A percentile compares a stretch with the other conserved stretches of the same genome.
Conservation (phyloP, 805 yeast species). For the Cyberlindnera maritima region DNA sequence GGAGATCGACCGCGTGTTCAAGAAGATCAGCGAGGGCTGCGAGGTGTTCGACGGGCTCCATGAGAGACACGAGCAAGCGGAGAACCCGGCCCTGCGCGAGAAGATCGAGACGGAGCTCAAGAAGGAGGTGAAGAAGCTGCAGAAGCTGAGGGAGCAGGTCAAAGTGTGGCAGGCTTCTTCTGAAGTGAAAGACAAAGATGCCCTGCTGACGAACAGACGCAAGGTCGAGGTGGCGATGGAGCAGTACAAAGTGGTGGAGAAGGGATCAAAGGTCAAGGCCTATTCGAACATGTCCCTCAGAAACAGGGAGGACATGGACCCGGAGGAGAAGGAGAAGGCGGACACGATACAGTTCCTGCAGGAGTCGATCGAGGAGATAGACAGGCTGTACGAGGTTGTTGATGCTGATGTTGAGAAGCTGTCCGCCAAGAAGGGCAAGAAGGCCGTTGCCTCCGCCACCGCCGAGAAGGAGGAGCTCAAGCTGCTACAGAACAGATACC, state of each 20-base stretch:
- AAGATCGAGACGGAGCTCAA: conserved; percentile 88
- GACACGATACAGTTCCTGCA: conserved; percentile 71
- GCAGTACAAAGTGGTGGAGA: conserved; percentile 89
- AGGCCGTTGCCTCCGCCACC: conserved; percentile 40
- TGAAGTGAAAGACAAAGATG: conserved; percentile 86
- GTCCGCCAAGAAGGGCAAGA: conserved; percentile 54
- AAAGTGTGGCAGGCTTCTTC: conserved; percentile 90
- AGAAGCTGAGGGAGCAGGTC: conserved; percentile 89
- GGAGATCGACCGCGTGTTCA: conserved; percentile 87
- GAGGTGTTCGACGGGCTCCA: conserved; percentile 79
- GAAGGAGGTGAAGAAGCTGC: conserved; percentile 91
- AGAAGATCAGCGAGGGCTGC: conserved; percentile 89
- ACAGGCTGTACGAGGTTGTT: conserved; percentile 69
- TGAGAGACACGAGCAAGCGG: conserved; percentile 78
- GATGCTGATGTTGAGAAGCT: conserved; percentile 69
- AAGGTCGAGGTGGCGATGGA: conserved; percentile 84
- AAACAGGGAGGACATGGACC: conserved; percentile 58
- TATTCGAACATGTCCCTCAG: conserved; percentile 83
- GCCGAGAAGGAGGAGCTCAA: conserved; percentile 60
- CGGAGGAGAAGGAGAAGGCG: conserved; percentile 73
- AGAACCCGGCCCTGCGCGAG: conserved; percentile 84
- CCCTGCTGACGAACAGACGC: conserved; percentile 70
- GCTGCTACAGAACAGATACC: conserved; percentile 64
- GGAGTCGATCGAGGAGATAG: conserved; percentile 72
- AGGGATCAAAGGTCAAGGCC: conserved; percentile 88